A percentile compares a stretch with the other conserved stretches of the same genome.
Conservation (phyloP, 2,329 filamentous ascomycete species). For the Arachnomyces sp. region DNA sequence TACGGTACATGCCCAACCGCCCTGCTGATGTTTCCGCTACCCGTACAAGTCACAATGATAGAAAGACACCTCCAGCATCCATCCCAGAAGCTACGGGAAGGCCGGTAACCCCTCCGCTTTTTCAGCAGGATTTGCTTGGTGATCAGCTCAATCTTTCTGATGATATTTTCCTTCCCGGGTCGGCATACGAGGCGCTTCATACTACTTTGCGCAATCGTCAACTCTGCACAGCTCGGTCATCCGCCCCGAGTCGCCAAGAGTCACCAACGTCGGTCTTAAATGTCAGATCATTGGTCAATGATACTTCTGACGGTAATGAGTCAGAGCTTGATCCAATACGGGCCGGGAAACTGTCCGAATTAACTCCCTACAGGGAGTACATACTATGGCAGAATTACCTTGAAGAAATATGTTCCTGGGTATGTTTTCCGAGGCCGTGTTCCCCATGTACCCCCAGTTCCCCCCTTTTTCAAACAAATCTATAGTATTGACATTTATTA, state of each 20-base stretch:
- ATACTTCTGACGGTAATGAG: conserved; percentile 5
- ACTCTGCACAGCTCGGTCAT: conserved; percentile 38
- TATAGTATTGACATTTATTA: conserved; percentile 7
- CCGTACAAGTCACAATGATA: conserved; percentile 10
- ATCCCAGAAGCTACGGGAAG: too few relatives aligned
- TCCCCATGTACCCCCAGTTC: too few relatives aligned
- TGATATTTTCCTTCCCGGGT: conserved; percentile 43
- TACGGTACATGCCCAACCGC: conserved; percentile 13
- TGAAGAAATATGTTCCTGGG: conserved; percentile 24
- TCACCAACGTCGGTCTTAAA: conserved; percentile 16
- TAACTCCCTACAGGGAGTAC: conserved; percentile 24
- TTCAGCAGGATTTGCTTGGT: conserved; percentile 19
- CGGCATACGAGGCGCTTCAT: conserved; percentile 41
- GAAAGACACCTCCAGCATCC: too few relatives aligned
- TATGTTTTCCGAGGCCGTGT: conserved; percentile 4
- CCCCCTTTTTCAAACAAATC: too few relatives aligned
- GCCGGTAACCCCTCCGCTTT: conserved; percentile 17
- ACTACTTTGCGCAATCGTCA: conserved; percentile 40
- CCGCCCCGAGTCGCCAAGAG: conserved; percentile 26
- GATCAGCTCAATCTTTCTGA: conserved; percentile 33
- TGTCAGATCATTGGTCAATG: conserved; percentile 9
- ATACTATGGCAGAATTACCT: conserved; percentile 26
- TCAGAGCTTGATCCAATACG: conserved; percentile 10
- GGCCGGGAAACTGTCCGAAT: conserved; percentile 16
- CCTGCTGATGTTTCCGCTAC: conserved; percentile 9